Conservation (phyloP, 2,329 filamentous ascomycete genomes). For the Scolecobasidium constrictum region DNA sequence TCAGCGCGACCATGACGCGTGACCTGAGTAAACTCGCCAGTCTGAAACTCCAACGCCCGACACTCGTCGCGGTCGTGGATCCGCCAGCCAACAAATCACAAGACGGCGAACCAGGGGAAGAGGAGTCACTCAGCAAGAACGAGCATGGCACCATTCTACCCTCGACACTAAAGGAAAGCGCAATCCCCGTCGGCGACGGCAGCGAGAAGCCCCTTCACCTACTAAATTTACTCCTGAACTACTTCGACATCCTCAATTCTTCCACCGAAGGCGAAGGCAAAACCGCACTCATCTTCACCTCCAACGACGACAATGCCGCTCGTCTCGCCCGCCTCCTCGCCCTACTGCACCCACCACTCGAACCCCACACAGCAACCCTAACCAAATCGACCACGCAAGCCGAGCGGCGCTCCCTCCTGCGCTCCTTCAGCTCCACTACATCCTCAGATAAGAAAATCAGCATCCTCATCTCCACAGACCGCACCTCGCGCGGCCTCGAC, state of each 20-base stretch:
- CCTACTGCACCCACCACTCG: conserved; percentile 51
- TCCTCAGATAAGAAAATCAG: conserved; percentile 54
- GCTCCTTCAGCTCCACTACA: conserved; percentile 47
- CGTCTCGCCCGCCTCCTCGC: conserved; percentile 71
- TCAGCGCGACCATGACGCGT: conserved; percentile 86
- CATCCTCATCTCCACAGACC: conserved; percentile 81
- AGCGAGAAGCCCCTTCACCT: conserved; percentile 64
- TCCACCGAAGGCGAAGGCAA: neutral
- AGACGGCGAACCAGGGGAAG: conserved; percentile 8
- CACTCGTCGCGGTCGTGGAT: conserved; percentile 53
- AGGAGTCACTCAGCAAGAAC: conserved; percentile 12
- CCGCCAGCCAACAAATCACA: conserved; percentile 25
- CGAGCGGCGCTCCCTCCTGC: conserved; percentile 55
- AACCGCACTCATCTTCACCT: conserved; percentile 64
- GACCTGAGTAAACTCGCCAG: conserved; percentile 71
- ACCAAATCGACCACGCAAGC: conserved; percentile 70
- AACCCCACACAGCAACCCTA: conserved; percentile 53
- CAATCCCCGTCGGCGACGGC: conserved; percentile 39
- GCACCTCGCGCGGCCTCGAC: conserved; percentile 86
- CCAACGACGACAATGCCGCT: conserved; percentile 79
- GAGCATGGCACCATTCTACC: conserved; percentile 40
- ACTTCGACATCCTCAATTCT: neutral
- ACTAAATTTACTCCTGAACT: conserved; percentile 55
- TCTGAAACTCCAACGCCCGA: conserved; percentile 62
- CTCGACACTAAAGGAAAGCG: conserved; percentile 33